Evolutionary conservation across 2,329 filamentous ascomycete genomes (phyloP).

Genomic region (Ilyonectria robusta): DNA sequence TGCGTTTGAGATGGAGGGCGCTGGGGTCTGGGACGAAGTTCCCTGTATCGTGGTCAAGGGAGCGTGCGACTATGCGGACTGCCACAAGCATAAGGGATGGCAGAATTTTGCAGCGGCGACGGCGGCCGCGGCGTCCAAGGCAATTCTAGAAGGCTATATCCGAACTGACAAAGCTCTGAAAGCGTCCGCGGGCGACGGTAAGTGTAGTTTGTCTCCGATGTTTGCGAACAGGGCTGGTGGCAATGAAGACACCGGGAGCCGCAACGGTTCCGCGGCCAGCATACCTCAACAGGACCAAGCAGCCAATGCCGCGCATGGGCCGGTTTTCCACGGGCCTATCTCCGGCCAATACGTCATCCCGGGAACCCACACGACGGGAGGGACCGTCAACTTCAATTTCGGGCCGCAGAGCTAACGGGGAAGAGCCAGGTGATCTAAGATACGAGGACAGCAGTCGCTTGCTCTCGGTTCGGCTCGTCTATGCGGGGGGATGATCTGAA

Average conservation of each 20-base stretch:
- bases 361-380: constrained; percentile 11
- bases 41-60: too few relatives aligned
- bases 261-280: background rate
- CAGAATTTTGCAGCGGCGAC: background rate
- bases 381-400: constrained; percentile 12
- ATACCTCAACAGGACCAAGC: background rate
- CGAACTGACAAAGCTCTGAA: constrained; percentile 2
- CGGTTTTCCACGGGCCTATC: background rate
- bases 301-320: background rate
- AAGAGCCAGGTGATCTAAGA: background rate
- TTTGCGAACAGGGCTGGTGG: background rate
- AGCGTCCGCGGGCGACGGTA: background rate
- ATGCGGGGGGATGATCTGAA: background rate
- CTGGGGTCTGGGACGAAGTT: constrained; percentile 17
- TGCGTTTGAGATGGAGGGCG: constrained; percentile 31
- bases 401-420: constrained; percentile 9
- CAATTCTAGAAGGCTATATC: constrained; percentile 1
- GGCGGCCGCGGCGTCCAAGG: constrained; percentile 18
- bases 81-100: too few relatives aligned
- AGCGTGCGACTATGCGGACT: too few relatives aligned
- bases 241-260: background rate
- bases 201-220: background rate
- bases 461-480: background rate
- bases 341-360: constrained; percentile 4
- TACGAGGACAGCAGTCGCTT: background rate